Evolutionary conservation across 495 filamentous ascomycete species (phyloP).

Genomic region (Podospora comata): DNA sequence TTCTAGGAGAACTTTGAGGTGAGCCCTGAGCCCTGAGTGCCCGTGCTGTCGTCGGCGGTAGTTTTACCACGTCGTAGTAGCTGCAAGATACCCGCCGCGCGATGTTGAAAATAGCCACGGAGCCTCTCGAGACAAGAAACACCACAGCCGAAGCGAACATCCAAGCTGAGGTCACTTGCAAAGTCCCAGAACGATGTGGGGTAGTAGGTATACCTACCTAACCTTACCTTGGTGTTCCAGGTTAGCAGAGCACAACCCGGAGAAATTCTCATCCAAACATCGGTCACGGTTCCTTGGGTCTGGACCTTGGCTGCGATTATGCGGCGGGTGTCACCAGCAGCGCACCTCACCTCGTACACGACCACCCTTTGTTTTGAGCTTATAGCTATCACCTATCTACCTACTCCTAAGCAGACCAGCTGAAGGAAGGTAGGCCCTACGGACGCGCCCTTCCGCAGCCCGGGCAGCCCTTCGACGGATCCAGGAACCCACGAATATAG

Average conservation of each 20-base stretch:
- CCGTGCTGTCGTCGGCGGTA: background rate
- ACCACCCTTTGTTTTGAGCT: background rate
- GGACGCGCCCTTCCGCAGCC: conserved; percentile 2
- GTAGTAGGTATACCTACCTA: background rate
- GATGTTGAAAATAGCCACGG: conserved; percentile 4
- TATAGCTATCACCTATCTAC: background rate
- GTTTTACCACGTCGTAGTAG: conserved; percentile 1
- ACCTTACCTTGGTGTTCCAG: background rate
- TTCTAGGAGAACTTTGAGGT: background rate
- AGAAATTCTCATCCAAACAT: conserved; percentile 19
- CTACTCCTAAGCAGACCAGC: too few relatives aligned
- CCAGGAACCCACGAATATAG: conserved; percentile 1
- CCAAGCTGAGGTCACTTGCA: background rate
- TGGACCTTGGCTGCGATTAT: conserved; percentile 7
- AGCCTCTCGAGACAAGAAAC: background rate
- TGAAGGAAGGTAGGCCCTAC: background rate
- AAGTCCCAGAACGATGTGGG: background rate
- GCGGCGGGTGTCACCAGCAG: conserved; percentile 4
- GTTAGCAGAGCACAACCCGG: conserved; percentile 6
- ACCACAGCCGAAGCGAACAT: background rate
- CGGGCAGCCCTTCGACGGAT: background rate
- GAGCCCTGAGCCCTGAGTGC: too few relatives aligned
- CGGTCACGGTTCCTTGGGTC: conserved; percentile 8
- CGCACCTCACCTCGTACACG: conserved; percentile 1
- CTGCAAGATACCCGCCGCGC: conserved; percentile 3